A percentile compares a stretch with the other conserved stretches of the same genome.
Conservation (phyloP, 78 protist genomes). For the Dictyostelium intermedium region DNA sequence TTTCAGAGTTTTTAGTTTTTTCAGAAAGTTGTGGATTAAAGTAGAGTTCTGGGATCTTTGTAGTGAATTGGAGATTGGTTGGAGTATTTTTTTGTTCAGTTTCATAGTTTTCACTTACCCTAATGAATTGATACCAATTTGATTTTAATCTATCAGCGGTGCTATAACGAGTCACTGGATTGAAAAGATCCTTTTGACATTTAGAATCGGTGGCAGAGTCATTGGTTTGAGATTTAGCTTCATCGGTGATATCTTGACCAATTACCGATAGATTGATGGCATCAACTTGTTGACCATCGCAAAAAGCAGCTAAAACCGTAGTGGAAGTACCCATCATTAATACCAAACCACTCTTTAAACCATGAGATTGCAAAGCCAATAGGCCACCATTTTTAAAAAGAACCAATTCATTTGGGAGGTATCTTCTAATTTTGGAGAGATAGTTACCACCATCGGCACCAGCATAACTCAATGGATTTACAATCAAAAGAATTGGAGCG, state of each 20-base stretch:
- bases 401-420: neutral
- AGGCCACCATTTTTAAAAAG: conserved; percentile 8
- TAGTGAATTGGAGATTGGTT: neutral
- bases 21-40: neutral
- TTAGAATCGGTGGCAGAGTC: neutral
- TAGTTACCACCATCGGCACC: neutral
- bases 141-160: too few species aligned
- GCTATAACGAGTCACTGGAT: too few species aligned
- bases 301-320: neutral
- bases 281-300: neutral
- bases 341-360: conserved; percentile 32
- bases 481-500: neutral
- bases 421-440: neutral
- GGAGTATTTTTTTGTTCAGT: neutral
- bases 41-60: neutral
- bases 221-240: neutral
- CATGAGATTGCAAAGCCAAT: conserved; percentile 15
- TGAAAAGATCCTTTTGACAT: neutral
- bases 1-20: neutral
- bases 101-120: neutral
- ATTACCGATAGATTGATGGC: neutral
- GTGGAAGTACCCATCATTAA: neutral
- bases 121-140: neutral
- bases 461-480: neutral
- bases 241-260: neutral